Conservation (phyloP, 176 grass and related monocot species). For the Cenchrus fungigraminus region DNA sequence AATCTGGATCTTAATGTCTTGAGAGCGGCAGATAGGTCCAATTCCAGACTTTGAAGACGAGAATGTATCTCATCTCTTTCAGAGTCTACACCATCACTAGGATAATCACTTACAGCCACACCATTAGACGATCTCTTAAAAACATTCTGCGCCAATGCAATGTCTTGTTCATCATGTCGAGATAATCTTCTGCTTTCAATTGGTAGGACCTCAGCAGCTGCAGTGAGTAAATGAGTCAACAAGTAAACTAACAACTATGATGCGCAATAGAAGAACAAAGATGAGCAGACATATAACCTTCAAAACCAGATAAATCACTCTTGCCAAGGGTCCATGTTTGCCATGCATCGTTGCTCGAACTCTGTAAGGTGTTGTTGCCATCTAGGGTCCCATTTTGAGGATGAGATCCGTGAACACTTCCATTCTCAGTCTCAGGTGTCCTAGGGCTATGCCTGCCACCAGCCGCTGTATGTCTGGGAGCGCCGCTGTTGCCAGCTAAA, state of each 20-base stretch:
- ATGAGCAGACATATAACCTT: constrained; percentile 51
- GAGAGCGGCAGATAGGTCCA: constrained; percentile 63
- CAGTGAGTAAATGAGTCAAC: constrained; percentile 36
- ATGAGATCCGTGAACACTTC: constrained; percentile 38
- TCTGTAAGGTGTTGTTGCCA: constrained; percentile 38
- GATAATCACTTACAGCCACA: constrained; percentile 41
- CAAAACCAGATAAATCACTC: constrained; percentile 58
- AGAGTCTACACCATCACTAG: constrained; percentile 24
- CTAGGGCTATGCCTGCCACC: constrained; percentile 29
- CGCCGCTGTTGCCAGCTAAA: constrained; percentile 26
- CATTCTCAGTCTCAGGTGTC: constrained; percentile 11
- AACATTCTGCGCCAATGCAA: constrained; percentile 23
- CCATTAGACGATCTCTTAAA: constrained; percentile 46
- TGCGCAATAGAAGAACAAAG: constrained; percentile 12
- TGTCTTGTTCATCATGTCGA: constrained; percentile 33
- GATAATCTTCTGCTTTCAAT: constrained; percentile 37
- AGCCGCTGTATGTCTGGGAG: neutral
- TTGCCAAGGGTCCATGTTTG: constrained; percentile 61
- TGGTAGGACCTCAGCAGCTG: constrained; percentile 65
- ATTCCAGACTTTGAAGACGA: constrained; percentile 67
- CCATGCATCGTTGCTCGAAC: constrained; percentile 48
- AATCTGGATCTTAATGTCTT: constrained; percentile 72
- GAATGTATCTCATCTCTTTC: constrained; percentile 38
- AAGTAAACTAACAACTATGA: constrained; percentile 39
- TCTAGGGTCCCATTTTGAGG: constrained; percentile 52